These are phyloP conservation scores for Thozetella sp. DNA, from an alignment of 495 filamentous ascomycete genomes.

Conservation along the genomic window DNA sequence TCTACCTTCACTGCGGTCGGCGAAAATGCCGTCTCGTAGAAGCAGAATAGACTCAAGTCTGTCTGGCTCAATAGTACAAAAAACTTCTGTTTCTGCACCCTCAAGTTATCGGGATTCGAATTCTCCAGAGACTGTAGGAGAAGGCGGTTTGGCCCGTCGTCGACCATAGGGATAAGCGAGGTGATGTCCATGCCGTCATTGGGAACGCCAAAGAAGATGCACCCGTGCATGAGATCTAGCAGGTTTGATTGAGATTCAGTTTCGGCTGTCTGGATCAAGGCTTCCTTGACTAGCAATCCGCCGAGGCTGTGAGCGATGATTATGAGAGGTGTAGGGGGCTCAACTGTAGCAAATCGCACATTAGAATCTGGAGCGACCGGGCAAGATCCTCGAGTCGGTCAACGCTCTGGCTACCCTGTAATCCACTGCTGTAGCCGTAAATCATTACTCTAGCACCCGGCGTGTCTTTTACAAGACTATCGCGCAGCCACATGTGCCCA, in stretches of 20 bases:
- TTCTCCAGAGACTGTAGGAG: constrained; percentile 11
- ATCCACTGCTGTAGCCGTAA: constrained; percentile 36
- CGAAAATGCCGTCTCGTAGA: background rate
- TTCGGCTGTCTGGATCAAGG: constrained; percentile 5
- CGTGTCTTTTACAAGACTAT: constrained; percentile 34
- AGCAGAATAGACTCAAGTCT: background rate
- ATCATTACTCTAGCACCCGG: constrained; percentile 29
- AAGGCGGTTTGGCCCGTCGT: constrained; percentile 12
- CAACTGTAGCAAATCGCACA: background rate
- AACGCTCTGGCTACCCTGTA: constrained; percentile 17
- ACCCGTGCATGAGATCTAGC: constrained; percentile 8
- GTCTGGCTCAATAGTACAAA: background rate
- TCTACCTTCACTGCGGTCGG: constrained; percentile 4
- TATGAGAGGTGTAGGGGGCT: constrained; percentile 4
- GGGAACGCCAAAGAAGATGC: constrained; percentile 25
- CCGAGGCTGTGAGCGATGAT: constrained; percentile 33
- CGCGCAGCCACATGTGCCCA: constrained; percentile 36
- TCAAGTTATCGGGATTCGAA: background rate
- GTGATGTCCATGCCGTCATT: constrained; percentile 21
- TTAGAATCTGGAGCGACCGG: constrained; percentile 6
- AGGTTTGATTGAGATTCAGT: background rate
- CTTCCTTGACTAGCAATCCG: constrained; percentile 30
- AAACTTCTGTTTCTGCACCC: background rate
- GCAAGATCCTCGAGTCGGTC: constrained; percentile 14
- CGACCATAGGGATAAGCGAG: constrained; percentile 18